Percentiles rank a stretch among this genome's conserved stretches.
Conservation (phyloP, 129 eudicot genomes). For the Arctium lappa region DNA sequence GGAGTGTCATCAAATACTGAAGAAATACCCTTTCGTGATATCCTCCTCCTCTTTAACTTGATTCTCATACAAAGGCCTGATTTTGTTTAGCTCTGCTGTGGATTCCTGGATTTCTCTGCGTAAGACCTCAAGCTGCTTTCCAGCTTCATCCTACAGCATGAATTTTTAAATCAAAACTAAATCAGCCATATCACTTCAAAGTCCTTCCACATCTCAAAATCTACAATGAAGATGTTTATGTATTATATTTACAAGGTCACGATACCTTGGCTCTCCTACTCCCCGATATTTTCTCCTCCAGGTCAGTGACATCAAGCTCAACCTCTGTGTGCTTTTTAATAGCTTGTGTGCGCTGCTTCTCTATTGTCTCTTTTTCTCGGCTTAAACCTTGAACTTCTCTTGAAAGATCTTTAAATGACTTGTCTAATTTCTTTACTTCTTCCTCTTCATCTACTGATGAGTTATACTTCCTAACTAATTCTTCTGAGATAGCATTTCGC, state of each 20-base stretch:
- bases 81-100: conserved; percentile 54
- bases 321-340: conserved; percentile 69
- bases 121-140: conserved; percentile 70
- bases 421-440: conserved; percentile 81
- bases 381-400: conserved; percentile 78
- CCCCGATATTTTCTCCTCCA: conserved; percentile 62
- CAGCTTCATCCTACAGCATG: conserved; percentile 72
- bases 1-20: background rate
- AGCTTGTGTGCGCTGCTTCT: conserved; percentile 77
- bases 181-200: conserved; percentile 1
- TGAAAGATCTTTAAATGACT: conserved; percentile 65
- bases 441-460: conserved; percentile 76
- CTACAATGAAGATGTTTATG: background rate
- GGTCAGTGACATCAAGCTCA: conserved; percentile 93
- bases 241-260: background rate
- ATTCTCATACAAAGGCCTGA: conserved; percentile 56
- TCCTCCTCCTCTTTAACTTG: conserved; percentile 75
- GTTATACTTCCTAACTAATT: conserved; percentile 59
- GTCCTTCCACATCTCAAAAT: background rate
- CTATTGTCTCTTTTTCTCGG: conserved; percentile 81
- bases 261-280: conserved; percentile 73
- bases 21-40: conserved; percentile 68
- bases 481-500: conserved; percentile 66
- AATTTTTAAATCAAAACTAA: conserved; percentile 3
- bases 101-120: conserved; percentile 76